Base-by-base conservation (phyloP, 208 protist species). In the Crithidia brevicula region DNA sequence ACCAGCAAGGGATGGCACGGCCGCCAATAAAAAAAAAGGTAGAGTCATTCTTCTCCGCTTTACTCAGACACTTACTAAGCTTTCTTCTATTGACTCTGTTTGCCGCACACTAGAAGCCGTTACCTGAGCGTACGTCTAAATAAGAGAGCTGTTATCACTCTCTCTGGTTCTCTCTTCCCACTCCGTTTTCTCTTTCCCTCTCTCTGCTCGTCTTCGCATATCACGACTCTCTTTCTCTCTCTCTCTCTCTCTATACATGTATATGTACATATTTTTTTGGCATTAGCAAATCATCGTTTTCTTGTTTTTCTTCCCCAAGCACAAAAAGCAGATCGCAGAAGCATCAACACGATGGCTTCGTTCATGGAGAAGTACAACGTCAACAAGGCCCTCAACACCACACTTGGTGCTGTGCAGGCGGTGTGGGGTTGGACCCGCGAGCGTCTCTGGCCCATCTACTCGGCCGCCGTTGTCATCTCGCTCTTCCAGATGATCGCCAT, bases 361-460 rank as follows among this genome's bases (percentile, higher is more conserved):
- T 81, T 86, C 43, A 61, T 76, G 42, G 82, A 94, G 67, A 78
- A 81, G 49, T 54, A 67, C 18, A 56, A 72, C 49, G 8, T 91
- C 51, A 31, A 70, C 54, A 76, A 82, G 42, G 73, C 62, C 11
- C 50, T 82, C 49, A 50, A 45, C 45, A 62, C 43, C 40, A 62
- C 72, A 23, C 10, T 86, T 4, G 27, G 49, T 3, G 72, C 64
- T 16, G 74, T 42, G 20, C 73, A 77, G 67, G 51, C 82, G 3
- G 75, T 70, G 7, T 92, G 77, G 69, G 49, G 50, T 40, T 91
- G 81, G 83, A 67, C 81, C n/a, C 59, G 67, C 20, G 80, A 88
- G 38, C 82, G 87, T 1, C 38, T 87, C n/a, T 96, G 91, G 91
- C 85, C 91, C 38, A 74, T 96, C 40, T 96, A 88, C 80, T 82